Evolutionary conservation across 116 monocot species (phyloP).

Genomic region (Dioscorea cayenensis): DNA sequence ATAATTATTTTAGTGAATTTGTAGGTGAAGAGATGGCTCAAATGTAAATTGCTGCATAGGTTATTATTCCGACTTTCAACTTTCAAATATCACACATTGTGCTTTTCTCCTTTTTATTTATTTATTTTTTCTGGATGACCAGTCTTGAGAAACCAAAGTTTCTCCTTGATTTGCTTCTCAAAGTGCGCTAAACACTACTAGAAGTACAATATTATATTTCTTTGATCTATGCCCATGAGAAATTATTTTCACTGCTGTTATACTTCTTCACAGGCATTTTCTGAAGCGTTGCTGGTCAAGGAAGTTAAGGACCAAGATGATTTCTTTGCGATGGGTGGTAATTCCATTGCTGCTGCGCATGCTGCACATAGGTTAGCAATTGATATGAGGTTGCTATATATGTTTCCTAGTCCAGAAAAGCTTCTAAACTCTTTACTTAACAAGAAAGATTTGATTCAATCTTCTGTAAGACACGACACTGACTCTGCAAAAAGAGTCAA

Average conservation of each 20-base stretch:
- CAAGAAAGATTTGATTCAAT: conserved; percentile 1
- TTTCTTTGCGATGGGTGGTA: conserved; percentile 83
- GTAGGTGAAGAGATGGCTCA: no score
- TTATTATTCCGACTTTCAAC: no score
- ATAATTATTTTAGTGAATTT: no score
- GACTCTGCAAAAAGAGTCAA: conserved; percentile 31
- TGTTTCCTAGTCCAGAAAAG: conserved; percentile 45
- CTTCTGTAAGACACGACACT: not conserved
- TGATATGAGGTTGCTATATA: conserved; percentile 81
- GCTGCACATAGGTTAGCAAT: conserved; percentile 75
- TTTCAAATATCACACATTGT: no score
- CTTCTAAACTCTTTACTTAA: conserved; percentile 46
- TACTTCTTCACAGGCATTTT: conserved; percentile 46
- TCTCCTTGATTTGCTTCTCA: not conserved
- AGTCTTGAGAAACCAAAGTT: no score
- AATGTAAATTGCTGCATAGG: no score
- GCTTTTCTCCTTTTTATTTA: no score
- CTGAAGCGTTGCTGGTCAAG: conserved; percentile 44
- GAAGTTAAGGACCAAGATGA: conserved; percentile 62
- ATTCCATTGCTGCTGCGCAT: conserved; percentile 87
- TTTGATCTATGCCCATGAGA: no score
- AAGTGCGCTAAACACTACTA: not conserved
- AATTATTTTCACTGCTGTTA: not conserved
- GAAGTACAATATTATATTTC: no score
- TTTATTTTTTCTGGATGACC: no score